Evolutionary conservation across 305 asterid species (phyloP).

Genomic region (Stenogyne calaminthoides): DNA sequence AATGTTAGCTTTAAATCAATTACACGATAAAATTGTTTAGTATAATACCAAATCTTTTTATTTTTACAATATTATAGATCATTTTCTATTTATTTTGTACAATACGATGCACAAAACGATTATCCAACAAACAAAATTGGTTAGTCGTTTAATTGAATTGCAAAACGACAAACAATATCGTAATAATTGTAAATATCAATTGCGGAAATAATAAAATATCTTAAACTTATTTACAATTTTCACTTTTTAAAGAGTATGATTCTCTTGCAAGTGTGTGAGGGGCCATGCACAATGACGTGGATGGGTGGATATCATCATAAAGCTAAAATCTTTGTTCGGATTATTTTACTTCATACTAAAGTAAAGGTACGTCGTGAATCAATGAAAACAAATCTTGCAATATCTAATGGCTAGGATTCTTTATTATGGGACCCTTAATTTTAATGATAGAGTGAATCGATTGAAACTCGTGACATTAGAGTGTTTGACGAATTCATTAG

Average conservation of each 20-base stretch:
- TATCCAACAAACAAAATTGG: not conserved
- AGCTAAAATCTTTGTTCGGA: not conserved
- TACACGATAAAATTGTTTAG: too few species aligned
- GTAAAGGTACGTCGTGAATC: constrained; percentile 3
- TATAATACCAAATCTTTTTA: too few species aligned
- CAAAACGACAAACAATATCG: not conserved
- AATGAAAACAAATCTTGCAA: not conserved
- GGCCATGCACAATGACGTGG: not conserved
- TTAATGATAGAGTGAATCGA: too few species aligned
- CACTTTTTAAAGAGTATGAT: not conserved
- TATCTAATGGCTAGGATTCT: not conserved
- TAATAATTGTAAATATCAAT: not conserved
- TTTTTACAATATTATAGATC: too few species aligned
- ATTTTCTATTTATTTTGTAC: too few species aligned
- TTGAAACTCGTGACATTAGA: too few species aligned
- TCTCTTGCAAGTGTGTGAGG: constrained; percentile 1
- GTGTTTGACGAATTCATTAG: too few species aligned
- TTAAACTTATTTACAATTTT: not conserved
- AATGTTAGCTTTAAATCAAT: too few species aligned
- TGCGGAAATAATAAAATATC: not conserved
- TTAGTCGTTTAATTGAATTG: not conserved
- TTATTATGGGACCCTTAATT: not conserved
- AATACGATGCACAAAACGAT: too few species aligned
- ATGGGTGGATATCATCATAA: constrained; percentile 2
- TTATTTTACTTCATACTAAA: not conserved